Evolutionary conservation across 345 rosid genomes (phyloP), one percentile per base, ranked within the genome.

Genomic region (Eucalyptus paniculata): DNA sequence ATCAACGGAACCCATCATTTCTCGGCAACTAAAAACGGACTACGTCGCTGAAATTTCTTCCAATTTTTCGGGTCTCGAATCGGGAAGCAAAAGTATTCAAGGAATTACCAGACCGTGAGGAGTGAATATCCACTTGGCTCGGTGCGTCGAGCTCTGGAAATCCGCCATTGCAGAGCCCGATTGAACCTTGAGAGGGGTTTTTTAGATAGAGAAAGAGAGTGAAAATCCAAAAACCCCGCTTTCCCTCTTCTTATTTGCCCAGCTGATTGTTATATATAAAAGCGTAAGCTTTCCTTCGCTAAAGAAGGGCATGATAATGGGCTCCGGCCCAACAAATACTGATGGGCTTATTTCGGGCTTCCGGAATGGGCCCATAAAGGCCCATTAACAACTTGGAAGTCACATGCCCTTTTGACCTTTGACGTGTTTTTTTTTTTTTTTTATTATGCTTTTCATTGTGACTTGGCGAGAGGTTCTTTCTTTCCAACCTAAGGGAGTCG

Each of bases 131-230:
- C 99, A 97, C 91, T 94, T 97, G 90, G 96, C 95, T 42, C 95
- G 93, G 94, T 97, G 99, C 88, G 98, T 95, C 14, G 99, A 97
- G 87, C 98, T 93, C 90, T 93, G 96, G 88, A 97, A 97, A 95
- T 97, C 98, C 83, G 99, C 97, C 99, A 97, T 97, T 37, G 40
- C 83, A 62, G 8, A 77, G 82, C 28, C 13, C 47, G 47, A 77
- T 11, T 11, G 8, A 77, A 77, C 2, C 28, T 77, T 0, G 69
- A 6, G 24, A 32, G 47, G 83, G 28, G 58, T 53, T 53, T 37
- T 69, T 77, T 37, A 37, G 83, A 37, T 9, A 37, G 40, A 37
- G 40, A 37, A 37, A 37, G 40, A 37, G 42, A 62, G 69, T 69
- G 44, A 5, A 69, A 69, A 69, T 69, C 26, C 45, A 72, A 72